Percentiles rank a stretch among this genome's conserved stretches.
Conservation (phyloP, 352 stramenopile genomes). For the Phytophthora sp. region DNA sequence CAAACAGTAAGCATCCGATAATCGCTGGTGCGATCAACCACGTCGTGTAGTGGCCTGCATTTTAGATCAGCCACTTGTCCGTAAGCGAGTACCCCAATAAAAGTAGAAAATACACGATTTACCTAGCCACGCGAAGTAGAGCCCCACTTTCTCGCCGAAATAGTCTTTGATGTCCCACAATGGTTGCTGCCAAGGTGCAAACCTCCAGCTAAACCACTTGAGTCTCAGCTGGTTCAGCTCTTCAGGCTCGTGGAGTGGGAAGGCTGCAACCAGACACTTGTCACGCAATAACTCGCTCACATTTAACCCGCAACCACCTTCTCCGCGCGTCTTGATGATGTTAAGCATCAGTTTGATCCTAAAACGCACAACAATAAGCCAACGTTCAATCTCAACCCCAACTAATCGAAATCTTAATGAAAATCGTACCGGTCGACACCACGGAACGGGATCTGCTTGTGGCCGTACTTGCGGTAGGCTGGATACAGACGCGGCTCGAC, state of each 20-base stretch:
- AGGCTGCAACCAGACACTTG: conserved; percentile 65
- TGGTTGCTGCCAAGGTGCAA: conserved; percentile 66
- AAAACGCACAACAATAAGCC: neutral
- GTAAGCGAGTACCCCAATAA: neutral
- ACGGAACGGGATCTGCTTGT: conserved; percentile 75
- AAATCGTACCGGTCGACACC: conserved; percentile 65
- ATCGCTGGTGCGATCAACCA: conserved; percentile 94
- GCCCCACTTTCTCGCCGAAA: conserved; percentile 91
- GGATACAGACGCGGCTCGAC: conserved; percentile 63
- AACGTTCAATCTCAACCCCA: neutral
- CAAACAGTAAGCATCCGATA: conserved; percentile 89
- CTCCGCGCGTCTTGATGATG: conserved; percentile 64
- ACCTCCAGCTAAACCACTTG: conserved; percentile 74
- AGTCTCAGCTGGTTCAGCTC: conserved; percentile 53
- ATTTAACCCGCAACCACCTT: conserved; percentile 70
- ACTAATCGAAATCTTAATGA: too few relatives aligned
- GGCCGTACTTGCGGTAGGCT: conserved; percentile 74
- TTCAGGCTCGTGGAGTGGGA: conserved; percentile 62
- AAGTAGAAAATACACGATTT: neutral
- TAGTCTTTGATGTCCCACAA: conserved; percentile 78
- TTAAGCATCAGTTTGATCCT: conserved; percentile 80
- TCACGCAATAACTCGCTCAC: conserved; percentile 55
- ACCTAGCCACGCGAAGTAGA: conserved; percentile 98
- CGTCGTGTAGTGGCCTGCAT: conserved; percentile 89
- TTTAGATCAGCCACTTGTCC: too few relatives aligned